A percentile compares a stretch with the other conserved stretches of the same genome.
Evolutionary conservation across 345 rosid species (phyloP).

Genomic region (Passiflora organensis): DNA sequence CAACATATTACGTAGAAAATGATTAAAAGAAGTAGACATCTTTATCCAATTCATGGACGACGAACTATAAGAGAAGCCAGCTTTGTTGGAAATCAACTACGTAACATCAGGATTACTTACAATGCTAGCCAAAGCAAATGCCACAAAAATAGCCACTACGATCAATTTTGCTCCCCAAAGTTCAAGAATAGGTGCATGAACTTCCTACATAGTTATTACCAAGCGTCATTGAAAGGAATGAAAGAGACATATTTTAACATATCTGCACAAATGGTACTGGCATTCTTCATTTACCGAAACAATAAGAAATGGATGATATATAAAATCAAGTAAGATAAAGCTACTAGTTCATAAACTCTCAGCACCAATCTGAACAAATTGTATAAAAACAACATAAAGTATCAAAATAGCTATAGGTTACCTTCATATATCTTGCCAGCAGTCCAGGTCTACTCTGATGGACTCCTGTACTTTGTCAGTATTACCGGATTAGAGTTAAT

Average conservation of each 20-base stretch:
- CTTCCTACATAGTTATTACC: conserved; percentile 42
- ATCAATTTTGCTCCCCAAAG: conserved; percentile 72
- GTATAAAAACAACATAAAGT: neutral
- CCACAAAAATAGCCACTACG: conserved; percentile 65
- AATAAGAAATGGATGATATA: neutral
- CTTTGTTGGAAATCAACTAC: neutral
- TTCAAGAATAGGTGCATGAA: conserved; percentile 82
- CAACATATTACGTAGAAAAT: conserved; percentile 6
- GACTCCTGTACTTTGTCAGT: conserved; percentile 19
- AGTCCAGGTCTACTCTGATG: conserved; percentile 36
- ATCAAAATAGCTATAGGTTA: conserved; percentile 18
- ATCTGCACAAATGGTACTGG: neutral
- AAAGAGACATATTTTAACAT: too few species aligned
- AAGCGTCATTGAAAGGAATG: neutral
- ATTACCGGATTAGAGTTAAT: conserved; percentile 3
- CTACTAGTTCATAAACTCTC: too few species aligned
- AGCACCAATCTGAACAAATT: neutral
- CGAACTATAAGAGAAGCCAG: neutral
- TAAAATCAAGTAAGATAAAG: neutral
- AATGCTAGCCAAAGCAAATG: conserved; percentile 72
- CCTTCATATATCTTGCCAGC: conserved; percentile 92
- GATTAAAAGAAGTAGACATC: neutral
- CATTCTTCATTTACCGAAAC: neutral
- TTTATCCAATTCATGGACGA: neutral
- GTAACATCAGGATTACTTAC: conserved; percentile 45